Base-by-base conservation (phyloP, 2,329 filamentous ascomycete genomes). In the Graphiopsis chlorocephala region DNA sequence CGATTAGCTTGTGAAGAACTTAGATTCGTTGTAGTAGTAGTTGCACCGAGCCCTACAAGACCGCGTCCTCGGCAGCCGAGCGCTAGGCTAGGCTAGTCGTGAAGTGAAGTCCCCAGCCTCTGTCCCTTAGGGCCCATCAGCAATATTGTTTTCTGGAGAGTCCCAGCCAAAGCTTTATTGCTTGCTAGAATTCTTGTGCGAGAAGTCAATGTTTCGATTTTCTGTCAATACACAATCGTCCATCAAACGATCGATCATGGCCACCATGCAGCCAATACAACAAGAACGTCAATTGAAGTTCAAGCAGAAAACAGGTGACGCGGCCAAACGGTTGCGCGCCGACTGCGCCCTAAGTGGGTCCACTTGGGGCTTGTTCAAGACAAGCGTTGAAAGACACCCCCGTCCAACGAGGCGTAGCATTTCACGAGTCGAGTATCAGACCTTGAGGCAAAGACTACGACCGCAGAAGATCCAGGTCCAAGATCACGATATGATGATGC, bases 341-440 rank as follows among this genome's bases (percentile, higher is more conserved):
- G 33, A 38, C 26, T 11, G 17, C 38, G 55, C 55, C 55, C 55
- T 58, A 58, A 58, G 55, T 58, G 55, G 55, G 55, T 42, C 53
- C 20, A 15, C 31, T 11, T 20, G n/a, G 45, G 55, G 55, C 55
- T 58, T 58, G 33, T 42, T 58, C 33, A 23, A 38, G 33, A 58
- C 23, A 58, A 42, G 55, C 55, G 31, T 38, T 14, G 17, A 28
- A 53, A 15, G 50, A 53, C 12, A 28, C 7, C 47, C 50, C 26
- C 50, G 17, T 53, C 50, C 26, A 8, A 25, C 31, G 38, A 38
- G 53, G 31, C 31, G 53, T n/a, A 38, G 53, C 20, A 26, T 25
- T 38, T 5, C 26, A 29, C 50, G 50, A 53, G 28, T 29, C 26
- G 31, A 53, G 28, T 3, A 45, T 11, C 38, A 45, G 7, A 12